phyloP scores from a whole-genome alignment of 2,329 filamentous ascomycete genomes.

The Talaromyces marneffei region DNA sequence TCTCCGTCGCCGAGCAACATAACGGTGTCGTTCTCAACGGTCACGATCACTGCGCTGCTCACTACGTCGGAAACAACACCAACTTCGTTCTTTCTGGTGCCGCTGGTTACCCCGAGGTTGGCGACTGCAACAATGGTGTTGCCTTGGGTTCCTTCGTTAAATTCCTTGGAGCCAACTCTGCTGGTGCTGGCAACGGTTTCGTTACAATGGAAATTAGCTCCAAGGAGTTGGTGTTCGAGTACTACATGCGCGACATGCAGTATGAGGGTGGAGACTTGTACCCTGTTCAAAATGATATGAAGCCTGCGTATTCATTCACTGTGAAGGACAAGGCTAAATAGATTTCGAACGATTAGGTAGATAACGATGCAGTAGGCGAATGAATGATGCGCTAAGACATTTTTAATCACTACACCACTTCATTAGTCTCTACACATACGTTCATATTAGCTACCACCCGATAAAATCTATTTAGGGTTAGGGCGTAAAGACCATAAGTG shows the following conservation, averaged over 20 bases:
- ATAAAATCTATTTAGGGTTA: neutral
- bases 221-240: slow-evolving; percentile 19
- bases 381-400: too few species aligned
- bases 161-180: slow-evolving; percentile 20
- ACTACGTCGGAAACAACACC: slow-evolving; percentile 21
- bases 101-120: slow-evolving; percentile 12
- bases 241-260: slow-evolving; percentile 17
- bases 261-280: slow-evolving; percentile 21
- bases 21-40: slow-evolving; percentile 22
- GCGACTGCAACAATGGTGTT: slow-evolving; percentile 24
- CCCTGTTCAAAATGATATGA: slow-evolving; percentile 19
- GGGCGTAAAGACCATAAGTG: neutral
- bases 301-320: slow-evolving; percentile 18
- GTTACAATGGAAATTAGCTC: slow-evolving; percentile 23
- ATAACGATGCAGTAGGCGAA: too few species aligned
- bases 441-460: too few species aligned
- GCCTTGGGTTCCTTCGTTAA: slow-evolving; percentile 20
- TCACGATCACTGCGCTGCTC: slow-evolving; percentile 24
- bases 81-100: slow-evolving; percentile 21
- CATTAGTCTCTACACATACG: too few species aligned
- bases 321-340: slow-evolving; percentile 15
- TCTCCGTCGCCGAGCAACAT: slow-evolving; percentile 19
- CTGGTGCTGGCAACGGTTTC: slow-evolving; percentile 22
- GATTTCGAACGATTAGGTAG: neutral
- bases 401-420: too few species aligned